Evolutionary conservation across 176 grass and related monocot species (phyloP), one percentile per base, ranked within the genome.

Genomic region (Triticum urartu): DNA sequence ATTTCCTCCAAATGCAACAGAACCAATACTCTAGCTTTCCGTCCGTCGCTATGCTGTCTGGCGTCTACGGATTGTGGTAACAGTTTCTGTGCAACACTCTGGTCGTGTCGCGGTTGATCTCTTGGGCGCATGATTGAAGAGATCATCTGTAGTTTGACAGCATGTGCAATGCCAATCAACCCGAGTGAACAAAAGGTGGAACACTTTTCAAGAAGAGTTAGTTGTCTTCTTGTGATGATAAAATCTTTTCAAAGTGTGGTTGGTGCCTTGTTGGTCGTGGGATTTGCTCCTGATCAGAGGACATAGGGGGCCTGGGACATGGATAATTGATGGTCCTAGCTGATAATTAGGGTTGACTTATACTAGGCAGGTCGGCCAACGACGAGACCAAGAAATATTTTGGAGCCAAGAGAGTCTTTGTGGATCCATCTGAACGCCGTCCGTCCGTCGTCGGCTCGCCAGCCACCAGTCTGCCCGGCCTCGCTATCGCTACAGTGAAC

Each of bases 11-110:
- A 39, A 8, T 39, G 36, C 36, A 39, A 39, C 36, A 39, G 36
- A 39, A 39, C 36, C 36, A 39, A 30, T 30, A 30, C 28, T 12
- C 42, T 45, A 11, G 42, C 42, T 45, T 12, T 45, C 42, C 42
- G 3, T 45, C 42, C 42, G 42, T 11, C 0, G 42, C 42, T 45
- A 45, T 45, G 42, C 42, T 45, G 42, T 45, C 42, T 75, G 60
- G 35, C 9, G 5, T 74, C 15, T 84, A 69, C 86, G 77, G 77
- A 81, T 85, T 9, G 70, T 61, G 35, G 35, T 36, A 5, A 7
- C 35, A 6, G 42, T 45, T 1, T 45, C 39, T 9, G 38, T 40
- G 8, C 39, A 9, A 40, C 8, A 2, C 59, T 48, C 36, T 22
- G 11, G 36, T 42, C 38, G n/a, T 24, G 32, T 52, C 3, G 21